These are phyloP conservation scores for Colletotrichum eremochloae DNA, from an alignment of 2,329 filamentous ascomycete species.

Conservation along the genomic window DNA sequence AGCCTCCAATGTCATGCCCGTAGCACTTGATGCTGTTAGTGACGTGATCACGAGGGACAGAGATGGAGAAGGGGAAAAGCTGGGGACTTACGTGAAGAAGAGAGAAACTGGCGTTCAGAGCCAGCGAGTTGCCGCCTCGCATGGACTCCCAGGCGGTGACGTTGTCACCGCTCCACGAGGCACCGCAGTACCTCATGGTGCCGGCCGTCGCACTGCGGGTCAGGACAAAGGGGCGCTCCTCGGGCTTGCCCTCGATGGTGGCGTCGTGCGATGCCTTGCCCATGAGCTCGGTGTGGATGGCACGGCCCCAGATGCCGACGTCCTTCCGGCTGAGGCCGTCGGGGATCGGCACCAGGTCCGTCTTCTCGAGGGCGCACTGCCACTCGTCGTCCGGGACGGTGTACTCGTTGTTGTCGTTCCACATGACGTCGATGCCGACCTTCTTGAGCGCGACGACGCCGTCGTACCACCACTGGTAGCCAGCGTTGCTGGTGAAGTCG, in stretches of 20 bases:
- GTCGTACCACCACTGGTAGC: slow-evolving; percentile 79
- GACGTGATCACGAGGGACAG: background rate
- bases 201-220: slow-evolving; percentile 79
- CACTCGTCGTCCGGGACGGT: slow-evolving; percentile 75
- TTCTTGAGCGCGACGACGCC: slow-evolving; percentile 73
- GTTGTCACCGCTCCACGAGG: slow-evolving; percentile 82
- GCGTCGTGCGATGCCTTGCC: slow-evolving; percentile 79
- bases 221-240: slow-evolving; percentile 74
- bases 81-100: slow-evolving; percentile 66
- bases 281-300: slow-evolving; percentile 78
- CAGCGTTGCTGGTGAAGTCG: slow-evolving; percentile 77
- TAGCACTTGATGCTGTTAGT: slow-evolving; percentile 63
- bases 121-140: slow-evolving; percentile 78
- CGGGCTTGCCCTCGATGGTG: slow-evolving; percentile 68
- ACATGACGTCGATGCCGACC: slow-evolving; percentile 78
- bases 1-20: slow-evolving; percentile 82
- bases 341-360: slow-evolving; percentile 52
- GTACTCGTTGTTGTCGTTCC: slow-evolving; percentile 87
- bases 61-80: background rate
- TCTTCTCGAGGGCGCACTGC: slow-evolving; percentile 68
- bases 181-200: slow-evolving; percentile 78
- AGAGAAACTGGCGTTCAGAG: slow-evolving; percentile 76
- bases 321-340: slow-evolving; percentile 57
- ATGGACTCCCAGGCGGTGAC: slow-evolving; percentile 80
- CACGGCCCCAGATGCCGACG: slow-evolving; percentile 78